phyloP scores from a whole-genome alignment of 768 basidiomycete genomes.

The Phylloporus sp. region DNA sequence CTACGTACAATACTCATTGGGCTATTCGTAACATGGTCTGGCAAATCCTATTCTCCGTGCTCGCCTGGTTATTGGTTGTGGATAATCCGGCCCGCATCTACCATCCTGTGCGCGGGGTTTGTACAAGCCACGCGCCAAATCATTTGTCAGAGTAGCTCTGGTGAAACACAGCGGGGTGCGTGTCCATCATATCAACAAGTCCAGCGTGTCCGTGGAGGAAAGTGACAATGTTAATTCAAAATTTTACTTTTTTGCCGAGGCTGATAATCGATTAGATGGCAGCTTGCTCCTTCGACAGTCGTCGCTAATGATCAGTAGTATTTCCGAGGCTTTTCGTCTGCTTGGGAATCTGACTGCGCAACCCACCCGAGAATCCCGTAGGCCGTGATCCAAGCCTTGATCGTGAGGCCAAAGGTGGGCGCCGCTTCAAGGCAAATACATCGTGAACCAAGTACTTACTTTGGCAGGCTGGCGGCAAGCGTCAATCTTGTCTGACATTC shows the following conservation, averaged over 20 bases:
- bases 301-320: background rate
- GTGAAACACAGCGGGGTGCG: background rate
- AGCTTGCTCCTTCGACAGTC: background rate
- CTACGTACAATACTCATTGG: slow-evolving; percentile 19
- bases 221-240: background rate
- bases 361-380: background rate
- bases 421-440: too few relatives aligned
- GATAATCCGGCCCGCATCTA: background rate
- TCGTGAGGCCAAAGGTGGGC: background rate
- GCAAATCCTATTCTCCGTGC: background rate
- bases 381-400: background rate
- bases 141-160: background rate
- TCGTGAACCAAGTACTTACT: too few relatives aligned
- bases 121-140: background rate
- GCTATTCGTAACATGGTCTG: slow-evolving; percentile 10
- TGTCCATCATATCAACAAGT: background rate
- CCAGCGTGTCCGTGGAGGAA: background rate
- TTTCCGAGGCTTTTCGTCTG: background rate
- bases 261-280: background rate
- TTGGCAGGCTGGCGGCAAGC: too few relatives aligned
- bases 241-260: background rate
- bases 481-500: background rate
- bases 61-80: background rate
- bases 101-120: background rate
- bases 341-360: background rate